Evolutionary conservation across 257 asterid species (phyloP).

Genomic region (Salvia hispanica): DNA sequence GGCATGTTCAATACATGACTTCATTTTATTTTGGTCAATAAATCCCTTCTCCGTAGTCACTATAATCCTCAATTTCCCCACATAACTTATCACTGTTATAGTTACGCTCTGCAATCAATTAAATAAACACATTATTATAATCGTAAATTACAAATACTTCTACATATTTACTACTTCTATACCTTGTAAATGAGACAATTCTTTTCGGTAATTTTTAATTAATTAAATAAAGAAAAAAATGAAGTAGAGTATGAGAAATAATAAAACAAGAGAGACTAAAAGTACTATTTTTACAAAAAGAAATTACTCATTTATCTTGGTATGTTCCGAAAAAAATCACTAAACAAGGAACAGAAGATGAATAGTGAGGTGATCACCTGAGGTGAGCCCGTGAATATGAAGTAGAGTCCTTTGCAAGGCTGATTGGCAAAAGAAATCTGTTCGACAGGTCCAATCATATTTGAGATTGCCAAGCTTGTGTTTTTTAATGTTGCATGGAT

Average conservation of each 20-base stretch:
- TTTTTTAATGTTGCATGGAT: constrained; percentile 53
- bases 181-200: too few relatives aligned
- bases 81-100: constrained; percentile 77
- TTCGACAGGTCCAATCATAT: constrained; percentile 60
- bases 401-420: constrained; percentile 55
- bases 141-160: too few relatives aligned
- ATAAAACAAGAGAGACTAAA: too few relatives aligned
- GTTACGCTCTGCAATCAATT: constrained; percentile 57
- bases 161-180: background rate
- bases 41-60: constrained; percentile 64
- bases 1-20: constrained; percentile 53
- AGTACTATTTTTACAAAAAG: too few relatives aligned
- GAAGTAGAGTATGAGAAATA: too few relatives aligned
- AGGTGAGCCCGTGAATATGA: constrained; percentile 51
- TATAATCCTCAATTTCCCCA: constrained; percentile 62
- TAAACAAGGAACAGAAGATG: too few relatives aligned
- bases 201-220: too few relatives aligned
- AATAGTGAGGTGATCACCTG: too few relatives aligned
- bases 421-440: constrained; percentile 45
- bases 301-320: too few relatives aligned
- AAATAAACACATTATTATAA: background rate
- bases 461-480: constrained; percentile 59
- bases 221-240: too few relatives aligned
- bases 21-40: constrained; percentile 56
- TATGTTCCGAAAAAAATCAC: too few relatives aligned